A percentile compares a stretch with the other conserved stretches of the same genome.
Conservation (phyloP, 169 alveolate species). For the Plasmodium fragile region DNA sequence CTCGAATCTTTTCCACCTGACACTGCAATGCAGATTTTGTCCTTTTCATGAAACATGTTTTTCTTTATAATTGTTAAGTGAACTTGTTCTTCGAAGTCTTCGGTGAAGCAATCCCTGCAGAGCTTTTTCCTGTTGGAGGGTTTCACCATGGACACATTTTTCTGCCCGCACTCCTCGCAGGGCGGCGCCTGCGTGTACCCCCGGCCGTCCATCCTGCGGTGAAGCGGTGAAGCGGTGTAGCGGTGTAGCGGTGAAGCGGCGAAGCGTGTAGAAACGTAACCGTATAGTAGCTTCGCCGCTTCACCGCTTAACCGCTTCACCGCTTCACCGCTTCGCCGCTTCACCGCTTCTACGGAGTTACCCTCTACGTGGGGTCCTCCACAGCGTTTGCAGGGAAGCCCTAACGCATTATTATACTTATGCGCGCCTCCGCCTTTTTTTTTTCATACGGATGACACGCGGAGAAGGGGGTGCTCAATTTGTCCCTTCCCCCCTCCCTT, state of each 20-base stretch:
- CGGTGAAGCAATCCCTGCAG: conserved; percentile 95
- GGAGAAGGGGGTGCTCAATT: background rate
- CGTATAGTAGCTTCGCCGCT: too few relatives aligned
- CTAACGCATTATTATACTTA: background rate
- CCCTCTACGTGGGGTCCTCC: background rate
- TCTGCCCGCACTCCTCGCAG: conserved; percentile 84
- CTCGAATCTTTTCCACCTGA: conserved; percentile 99
- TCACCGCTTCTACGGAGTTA: background rate
- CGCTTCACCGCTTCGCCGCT: too few relatives aligned
- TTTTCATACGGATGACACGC: background rate
- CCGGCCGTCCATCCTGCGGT: background rate
- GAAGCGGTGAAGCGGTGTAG: background rate
- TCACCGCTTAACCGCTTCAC: too few relatives aligned
- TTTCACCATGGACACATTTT: conserved; percentile 90
- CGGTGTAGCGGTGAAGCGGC: background rate
- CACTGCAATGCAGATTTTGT: conserved; percentile 96
- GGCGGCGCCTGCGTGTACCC: conserved; percentile 22
- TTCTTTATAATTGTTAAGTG: conserved; percentile 89
- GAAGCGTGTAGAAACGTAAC: background rate
- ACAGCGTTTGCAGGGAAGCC: background rate
- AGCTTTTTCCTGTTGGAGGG: conserved; percentile 92
- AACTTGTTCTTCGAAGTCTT: conserved; percentile 95
- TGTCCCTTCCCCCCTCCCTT: background rate
- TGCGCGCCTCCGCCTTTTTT: background rate
- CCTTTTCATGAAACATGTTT: conserved; percentile 89